A percentile compares a stretch with the other conserved stretches of the same genome.
These are phyloP conservation scores for Neofusicoccum parvum DNA, from an alignment of 2,329 filamentous ascomycete species.

Conservation along the genomic window DNA sequence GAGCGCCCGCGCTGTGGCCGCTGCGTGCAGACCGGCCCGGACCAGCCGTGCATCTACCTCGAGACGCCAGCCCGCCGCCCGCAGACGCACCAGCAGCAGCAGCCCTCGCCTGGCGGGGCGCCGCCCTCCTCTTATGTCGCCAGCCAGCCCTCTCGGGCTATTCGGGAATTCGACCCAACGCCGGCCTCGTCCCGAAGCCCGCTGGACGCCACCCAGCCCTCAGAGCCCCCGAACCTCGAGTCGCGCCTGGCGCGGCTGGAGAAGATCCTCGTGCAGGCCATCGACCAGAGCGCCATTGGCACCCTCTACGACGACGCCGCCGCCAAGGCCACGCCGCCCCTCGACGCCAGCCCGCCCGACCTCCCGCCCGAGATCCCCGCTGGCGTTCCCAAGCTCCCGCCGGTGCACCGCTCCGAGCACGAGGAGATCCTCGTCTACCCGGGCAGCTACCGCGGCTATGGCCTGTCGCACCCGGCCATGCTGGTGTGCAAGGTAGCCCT, in stretches of 20 bases:
- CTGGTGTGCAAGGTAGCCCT: conserved; percentile 4
- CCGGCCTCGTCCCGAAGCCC: conserved; percentile 6
- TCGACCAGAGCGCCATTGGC: neutral
- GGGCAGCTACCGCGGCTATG: conserved; percentile 8
- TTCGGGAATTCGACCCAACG: conserved; percentile 9
- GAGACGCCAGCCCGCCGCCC: neutral
- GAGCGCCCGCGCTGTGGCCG: conserved; percentile 8
- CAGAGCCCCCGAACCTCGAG: neutral
- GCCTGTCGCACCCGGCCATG: conserved; percentile 8
- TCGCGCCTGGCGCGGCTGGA: conserved; percentile 4
- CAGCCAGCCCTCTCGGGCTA: neutral
- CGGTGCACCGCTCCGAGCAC: neutral
- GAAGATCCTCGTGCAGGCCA: conserved; percentile 9
- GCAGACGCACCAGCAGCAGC: neutral
- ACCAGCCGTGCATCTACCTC: conserved; percentile 3
- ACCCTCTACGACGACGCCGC: neutral
- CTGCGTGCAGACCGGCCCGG: conserved; percentile 8
- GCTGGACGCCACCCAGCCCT: neutral
- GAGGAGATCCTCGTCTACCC: neutral
- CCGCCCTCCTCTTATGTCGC: neutral
- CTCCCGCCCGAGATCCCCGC: neutral
- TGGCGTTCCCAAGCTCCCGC: neutral
- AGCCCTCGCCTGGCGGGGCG: neutral
- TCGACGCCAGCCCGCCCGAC: neutral
- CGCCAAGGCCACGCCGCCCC: neutral